These are phyloP conservation scores for Colletotrichum gigasporum DNA, from an alignment of 2,329 filamentous ascomycete species.

Conservation along the genomic window DNA sequence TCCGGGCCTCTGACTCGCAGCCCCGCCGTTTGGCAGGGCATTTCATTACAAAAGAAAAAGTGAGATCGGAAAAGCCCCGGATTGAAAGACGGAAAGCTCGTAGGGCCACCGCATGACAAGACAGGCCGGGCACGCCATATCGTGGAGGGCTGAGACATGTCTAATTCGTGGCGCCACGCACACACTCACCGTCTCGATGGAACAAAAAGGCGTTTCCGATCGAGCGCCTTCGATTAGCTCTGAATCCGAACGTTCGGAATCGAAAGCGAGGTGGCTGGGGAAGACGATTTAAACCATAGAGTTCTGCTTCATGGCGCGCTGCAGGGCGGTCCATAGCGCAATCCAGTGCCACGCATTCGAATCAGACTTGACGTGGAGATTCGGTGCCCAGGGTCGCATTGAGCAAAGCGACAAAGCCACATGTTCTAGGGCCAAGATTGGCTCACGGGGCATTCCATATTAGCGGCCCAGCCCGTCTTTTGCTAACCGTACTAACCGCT, in stretches of 20 bases:
- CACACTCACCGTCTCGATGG: too few species aligned
- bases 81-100: neutral
- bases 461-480: neutral
- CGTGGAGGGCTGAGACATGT: neutral
- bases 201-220: too few species aligned
- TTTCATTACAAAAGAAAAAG: neutral
- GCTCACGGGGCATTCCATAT: neutral
- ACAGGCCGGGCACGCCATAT: neutral
- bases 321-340: too few species aligned
- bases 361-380: neutral
- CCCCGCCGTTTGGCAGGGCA: constrained; percentile 10
- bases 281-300: too few species aligned
- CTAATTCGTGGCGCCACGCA: neutral
- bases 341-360: neutral
- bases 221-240: too few species aligned
- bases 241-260: too few species aligned
- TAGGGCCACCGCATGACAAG: too few species aligned
- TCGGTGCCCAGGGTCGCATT: neutral
- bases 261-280: too few species aligned
- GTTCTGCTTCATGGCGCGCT: too few species aligned
- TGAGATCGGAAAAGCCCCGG: neutral
- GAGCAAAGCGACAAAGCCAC: too few species aligned
- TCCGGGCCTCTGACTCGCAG: constrained; percentile 8
- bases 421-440: neutral
- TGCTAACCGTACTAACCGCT: neutral